phyloP scores from a whole-genome alignment of 805 yeast species.

The Ogataea methanolica region DNA sequence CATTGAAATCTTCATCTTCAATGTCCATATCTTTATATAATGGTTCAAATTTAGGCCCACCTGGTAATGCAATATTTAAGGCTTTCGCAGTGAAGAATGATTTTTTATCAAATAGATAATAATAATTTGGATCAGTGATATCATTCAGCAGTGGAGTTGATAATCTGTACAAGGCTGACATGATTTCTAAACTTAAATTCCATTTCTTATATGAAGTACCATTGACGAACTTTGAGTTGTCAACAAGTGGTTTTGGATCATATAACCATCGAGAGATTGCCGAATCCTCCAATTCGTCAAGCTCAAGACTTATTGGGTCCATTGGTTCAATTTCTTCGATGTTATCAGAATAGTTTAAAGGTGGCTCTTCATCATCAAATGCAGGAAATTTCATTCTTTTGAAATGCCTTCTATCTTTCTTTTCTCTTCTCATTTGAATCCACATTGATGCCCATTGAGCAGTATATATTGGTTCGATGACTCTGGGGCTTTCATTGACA shows the following conservation, averaged over 20 bases:
- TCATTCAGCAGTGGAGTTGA: constrained; percentile 70
- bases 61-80: constrained; percentile 80
- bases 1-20: constrained; percentile 74
- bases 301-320: constrained; percentile 63
- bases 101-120: constrained; percentile 69
- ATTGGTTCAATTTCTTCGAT: constrained; percentile 67
- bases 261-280: constrained; percentile 72
- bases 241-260: constrained; percentile 69
- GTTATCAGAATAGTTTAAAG: constrained; percentile 76
- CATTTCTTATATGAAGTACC: constrained; percentile 78
- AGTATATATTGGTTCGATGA: constrained; percentile 81
- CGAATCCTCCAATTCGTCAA: constrained; percentile 61
- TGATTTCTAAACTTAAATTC: constrained; percentile 55
- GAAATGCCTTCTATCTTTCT: constrained; percentile 84
- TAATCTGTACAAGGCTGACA: constrained; percentile 62
- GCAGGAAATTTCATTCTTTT: constrained; percentile 93
- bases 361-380: constrained; percentile 97
- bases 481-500: constrained; percentile 88
- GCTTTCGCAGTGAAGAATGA: constrained; percentile 91
- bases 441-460: constrained; percentile 97
- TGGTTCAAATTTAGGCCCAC: constrained; percentile 96
- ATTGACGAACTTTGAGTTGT: constrained; percentile 49
- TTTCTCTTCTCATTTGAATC: constrained; percentile 91
- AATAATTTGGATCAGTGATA: constrained; percentile 51
- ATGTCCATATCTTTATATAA: constrained; percentile 59